Evolutionary conservation across 345 rosid genomes (phyloP).

Genomic region (Viola odorata): DNA sequence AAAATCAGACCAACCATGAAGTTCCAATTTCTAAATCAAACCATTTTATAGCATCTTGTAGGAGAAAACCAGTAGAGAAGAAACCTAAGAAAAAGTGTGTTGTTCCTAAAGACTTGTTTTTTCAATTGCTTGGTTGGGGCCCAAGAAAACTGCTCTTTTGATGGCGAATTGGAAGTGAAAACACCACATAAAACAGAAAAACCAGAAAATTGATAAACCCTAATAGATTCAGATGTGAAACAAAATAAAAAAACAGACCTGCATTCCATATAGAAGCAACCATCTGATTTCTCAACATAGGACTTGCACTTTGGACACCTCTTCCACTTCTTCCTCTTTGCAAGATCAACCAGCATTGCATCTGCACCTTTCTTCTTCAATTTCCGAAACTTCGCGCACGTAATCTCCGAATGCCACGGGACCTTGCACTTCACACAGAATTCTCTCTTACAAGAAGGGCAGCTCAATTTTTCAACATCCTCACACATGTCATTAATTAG

Average conservation of each 20-base stretch:
- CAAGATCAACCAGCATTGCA: slow-evolving; percentile 32
- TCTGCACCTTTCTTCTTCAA: slow-evolving; percentile 27
- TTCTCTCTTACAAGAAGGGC: slow-evolving; percentile 27
- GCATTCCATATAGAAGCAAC: slow-evolving; percentile 32
- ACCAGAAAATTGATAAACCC: no score
- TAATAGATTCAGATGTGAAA: not conserved
- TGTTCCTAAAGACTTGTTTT: no score
- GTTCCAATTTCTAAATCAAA: no score
- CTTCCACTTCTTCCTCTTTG: slow-evolving; percentile 28
- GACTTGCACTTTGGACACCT: slow-evolving; percentile 34
- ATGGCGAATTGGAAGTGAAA: no score
- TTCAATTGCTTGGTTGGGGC: not conserved
- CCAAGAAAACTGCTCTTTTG: not conserved
- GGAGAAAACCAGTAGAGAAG: no score
- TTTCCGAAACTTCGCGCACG: slow-evolving; percentile 29
- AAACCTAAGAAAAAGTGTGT: no score
- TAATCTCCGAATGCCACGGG: slow-evolving; percentile 35
- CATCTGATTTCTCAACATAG: slow-evolving; percentile 32
- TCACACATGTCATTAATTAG: slow-evolving; percentile 23
- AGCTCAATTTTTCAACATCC: slow-evolving; percentile 7
- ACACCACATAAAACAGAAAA: not conserved
- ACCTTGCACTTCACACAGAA: slow-evolving; percentile 40
- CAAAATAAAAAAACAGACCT: slow-evolving; percentile 14
- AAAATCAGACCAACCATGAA: no score
- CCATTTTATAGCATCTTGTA: no score